A percentile compares a stretch with the other conserved stretches of the same genome.
phyloP scores from a whole-genome alignment of 2,329 filamentous ascomycete species.

The Akanthomyces muscarius region DNA sequence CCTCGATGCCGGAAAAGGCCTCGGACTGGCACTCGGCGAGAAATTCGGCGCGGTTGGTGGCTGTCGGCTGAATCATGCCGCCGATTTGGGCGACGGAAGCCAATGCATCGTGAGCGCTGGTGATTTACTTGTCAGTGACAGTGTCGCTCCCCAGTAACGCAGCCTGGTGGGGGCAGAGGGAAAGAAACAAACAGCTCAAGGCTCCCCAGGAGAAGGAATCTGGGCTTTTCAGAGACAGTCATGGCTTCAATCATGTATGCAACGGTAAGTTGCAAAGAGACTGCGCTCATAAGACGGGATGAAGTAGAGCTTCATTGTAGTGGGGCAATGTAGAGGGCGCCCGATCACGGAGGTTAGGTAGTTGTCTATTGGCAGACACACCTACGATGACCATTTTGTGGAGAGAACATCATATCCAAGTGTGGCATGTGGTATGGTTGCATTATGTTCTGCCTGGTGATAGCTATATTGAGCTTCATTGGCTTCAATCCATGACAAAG shows the following conservation, averaged over 20 bases:
- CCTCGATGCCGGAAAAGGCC: constrained; percentile 60
- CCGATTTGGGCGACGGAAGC: constrained; percentile 56
- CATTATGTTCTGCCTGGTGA: not conserved
- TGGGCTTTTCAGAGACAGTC: constrained; percentile 24
- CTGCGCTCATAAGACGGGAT: not conserved
- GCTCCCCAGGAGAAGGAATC: constrained; percentile 38
- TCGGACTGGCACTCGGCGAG: constrained; percentile 63
- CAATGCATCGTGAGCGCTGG: constrained; percentile 64
- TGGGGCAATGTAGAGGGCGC: constrained; percentile 14
- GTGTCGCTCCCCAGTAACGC: too few species aligned
- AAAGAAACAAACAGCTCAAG: constrained; percentile 35
- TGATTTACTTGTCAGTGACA: constrained; percentile 3
- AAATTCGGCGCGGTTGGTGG: constrained; percentile 63
- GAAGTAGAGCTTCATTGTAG: constrained; percentile 1
- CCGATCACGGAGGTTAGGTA: constrained; percentile 1
- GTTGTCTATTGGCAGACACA: not conserved
- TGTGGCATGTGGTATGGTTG: not conserved
- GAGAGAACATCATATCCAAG: not conserved
- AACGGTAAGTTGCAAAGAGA: not conserved
- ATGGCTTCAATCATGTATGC: not conserved
- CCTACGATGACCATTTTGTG: not conserved
- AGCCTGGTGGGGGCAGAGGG: not conserved
- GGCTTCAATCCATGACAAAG: not conserved
- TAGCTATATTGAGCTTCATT: not conserved
- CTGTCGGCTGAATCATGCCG: constrained; percentile 59